These are phyloP conservation scores for Fusarium sp. DNA, from an alignment of 2,329 filamentous ascomycete genomes.

Conservation along the genomic window DNA sequence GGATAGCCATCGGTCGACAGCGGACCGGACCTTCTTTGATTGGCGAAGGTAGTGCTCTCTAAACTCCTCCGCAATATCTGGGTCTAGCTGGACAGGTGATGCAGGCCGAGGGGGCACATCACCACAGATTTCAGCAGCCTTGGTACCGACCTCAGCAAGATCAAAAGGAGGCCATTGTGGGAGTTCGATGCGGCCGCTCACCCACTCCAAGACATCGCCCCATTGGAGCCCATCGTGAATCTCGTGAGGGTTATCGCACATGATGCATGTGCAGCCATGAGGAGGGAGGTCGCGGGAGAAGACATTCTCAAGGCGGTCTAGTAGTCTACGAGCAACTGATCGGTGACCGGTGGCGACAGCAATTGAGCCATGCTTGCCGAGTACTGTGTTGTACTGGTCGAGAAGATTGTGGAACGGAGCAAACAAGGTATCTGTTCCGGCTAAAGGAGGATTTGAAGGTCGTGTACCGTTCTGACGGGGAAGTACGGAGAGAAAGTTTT, in stretches of 20 bases:
- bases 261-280: slow-evolving; percentile 84
- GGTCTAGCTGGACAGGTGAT: slow-evolving; percentile 80
- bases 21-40: slow-evolving; percentile 89
- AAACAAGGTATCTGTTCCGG: slow-evolving; percentile 78
- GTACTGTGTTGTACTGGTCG: slow-evolving; percentile 84
- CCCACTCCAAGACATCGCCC: slow-evolving; percentile 94
- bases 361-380: slow-evolving; percentile 84
- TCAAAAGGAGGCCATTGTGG: slow-evolving; percentile 91
- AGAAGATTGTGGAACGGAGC: slow-evolving; percentile 83
- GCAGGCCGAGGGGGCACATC: slow-evolving; percentile 65
- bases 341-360: slow-evolving; percentile 95
- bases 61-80: slow-evolving; percentile 93
- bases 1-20: slow-evolving; percentile 89
- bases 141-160: slow-evolving; percentile 68
- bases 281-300: slow-evolving; percentile 92
- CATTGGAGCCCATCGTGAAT: slow-evolving; percentile 82
- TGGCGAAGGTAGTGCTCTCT: slow-evolving; percentile 91
- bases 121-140: slow-evolving; percentile 69
- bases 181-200: slow-evolving; percentile 86
- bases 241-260: slow-evolving; percentile 73
- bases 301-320: slow-evolving; percentile 92
- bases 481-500: slow-evolving; percentile 73
- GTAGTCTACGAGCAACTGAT: slow-evolving; percentile 87
- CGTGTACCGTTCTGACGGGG: slow-evolving; percentile 65
- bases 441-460: slow-evolving; percentile 70